Conservation (phyloP, 495 filamentous ascomycete genomes). For the Trichoderma gamsii region DNA sequence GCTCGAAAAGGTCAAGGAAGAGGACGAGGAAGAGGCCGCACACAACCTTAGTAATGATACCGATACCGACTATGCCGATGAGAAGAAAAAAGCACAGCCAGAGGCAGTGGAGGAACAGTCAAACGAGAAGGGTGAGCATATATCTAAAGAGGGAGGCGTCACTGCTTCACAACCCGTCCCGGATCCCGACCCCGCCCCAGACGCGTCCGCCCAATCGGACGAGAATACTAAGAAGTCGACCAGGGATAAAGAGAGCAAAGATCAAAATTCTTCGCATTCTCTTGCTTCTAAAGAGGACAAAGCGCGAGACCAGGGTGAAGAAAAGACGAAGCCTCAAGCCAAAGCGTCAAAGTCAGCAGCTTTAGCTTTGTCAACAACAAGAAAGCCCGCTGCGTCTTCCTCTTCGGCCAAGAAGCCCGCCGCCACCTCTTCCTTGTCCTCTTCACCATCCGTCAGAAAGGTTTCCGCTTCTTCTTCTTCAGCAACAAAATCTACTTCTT, state of each 20-base stretch:
- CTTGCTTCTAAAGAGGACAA: constrained; percentile 3
- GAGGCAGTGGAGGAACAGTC: not conserved
- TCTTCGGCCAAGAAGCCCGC: constrained; percentile 5
- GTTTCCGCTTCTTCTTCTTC: not conserved
- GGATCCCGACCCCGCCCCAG: constrained; percentile 3
- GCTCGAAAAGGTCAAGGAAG: not conserved
- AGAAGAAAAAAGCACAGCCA: not conserved
- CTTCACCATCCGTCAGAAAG: not conserved
- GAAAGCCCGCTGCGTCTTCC: not conserved
- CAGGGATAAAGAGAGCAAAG: constrained; percentile 1
- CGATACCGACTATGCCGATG: not conserved
- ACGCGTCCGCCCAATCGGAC: not conserved
- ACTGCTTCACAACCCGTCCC: not conserved
- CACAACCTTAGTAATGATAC: not conserved
- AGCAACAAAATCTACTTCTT: not conserved
- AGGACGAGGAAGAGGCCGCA: not conserved
- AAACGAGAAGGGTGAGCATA: not conserved
- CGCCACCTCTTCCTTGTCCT: not conserved
- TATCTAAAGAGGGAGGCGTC: not conserved
- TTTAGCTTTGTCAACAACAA: not conserved
- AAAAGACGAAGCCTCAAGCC: not conserved
- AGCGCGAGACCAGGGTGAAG: not conserved
- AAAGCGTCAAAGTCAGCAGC: constrained; percentile 3
- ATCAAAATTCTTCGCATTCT: constrained; percentile 5
- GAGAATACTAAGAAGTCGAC: constrained; percentile 6